Evolutionary conservation across 768 basidiomycete species (phyloP), one percentile per base, ranked within the genome.

Genomic region (Rhizopogon salebrosus): DNA sequence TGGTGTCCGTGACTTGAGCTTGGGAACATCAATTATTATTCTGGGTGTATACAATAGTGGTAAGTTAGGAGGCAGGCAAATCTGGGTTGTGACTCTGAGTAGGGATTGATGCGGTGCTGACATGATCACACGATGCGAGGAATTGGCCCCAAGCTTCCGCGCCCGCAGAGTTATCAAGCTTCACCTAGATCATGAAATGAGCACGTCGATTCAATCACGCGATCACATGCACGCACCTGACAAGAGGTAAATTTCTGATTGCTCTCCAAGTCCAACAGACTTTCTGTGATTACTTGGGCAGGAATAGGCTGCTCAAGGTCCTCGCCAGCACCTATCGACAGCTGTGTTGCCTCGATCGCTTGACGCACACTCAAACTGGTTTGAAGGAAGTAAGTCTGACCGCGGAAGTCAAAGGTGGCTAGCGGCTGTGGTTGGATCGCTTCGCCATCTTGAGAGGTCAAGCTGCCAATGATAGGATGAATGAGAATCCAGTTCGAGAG

Each of bases 251-350:
- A 72, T 60, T 75, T 77, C 53, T 83, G 73, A 22, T 74, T 73
- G 52, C 73, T 79, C 57, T 83, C 84, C 20, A 80, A 64, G 58
- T 86, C 84, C 11, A 78, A 53, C 13, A 72, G 59, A 49, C 72
- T 81, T 62, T 87, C 85, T 26, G 62, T 74, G 23, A 70, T 59
- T 31, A 70, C 62, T 38, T 54, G 36, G 51, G 52, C 45, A 35
- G 55, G 6, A 49, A 56, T 46, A 16, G 20, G 37, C 27, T 53
- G 29, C 22, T 53, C 41, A n/a, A 10, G 22, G 13, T 41, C 41
- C 23, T 50, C 56, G 4, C 53, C 37, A 20, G 58, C 37, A 16
- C 31, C 26, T 4, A 48, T 57, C 3, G 54, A 31, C 10, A 49
- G 16, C 14, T 55, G 40, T 39, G 64, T 53, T 31, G 54, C 26